A percentile compares a stretch with the other conserved stretches of the same genome.
Evolutionary conservation across 75 land plant genomes (phyloP).

Genomic region (Isoetes taiwanensis): DNA sequence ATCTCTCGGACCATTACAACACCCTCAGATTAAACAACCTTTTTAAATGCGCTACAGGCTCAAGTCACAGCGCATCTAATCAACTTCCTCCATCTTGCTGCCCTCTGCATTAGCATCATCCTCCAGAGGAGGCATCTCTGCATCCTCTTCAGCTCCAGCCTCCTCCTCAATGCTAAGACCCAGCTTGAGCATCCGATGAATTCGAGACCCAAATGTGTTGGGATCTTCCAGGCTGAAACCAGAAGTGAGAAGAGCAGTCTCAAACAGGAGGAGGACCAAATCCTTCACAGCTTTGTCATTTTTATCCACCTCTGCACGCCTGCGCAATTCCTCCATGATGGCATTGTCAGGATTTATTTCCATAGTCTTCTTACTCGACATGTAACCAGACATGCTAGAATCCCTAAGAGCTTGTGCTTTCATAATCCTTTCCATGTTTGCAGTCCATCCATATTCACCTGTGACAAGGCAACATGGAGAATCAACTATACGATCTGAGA

Average conservation of each 20-base stretch:
- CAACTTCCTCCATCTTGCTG: conserved; percentile 73
- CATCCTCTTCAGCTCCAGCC: conserved; percentile 5
- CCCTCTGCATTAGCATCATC: conserved; percentile 19
- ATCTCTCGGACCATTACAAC: no score
- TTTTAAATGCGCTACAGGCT: no score
- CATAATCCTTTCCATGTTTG: conserved; percentile 2
- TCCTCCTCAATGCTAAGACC: conserved; percentile 3
- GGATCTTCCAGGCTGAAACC: conserved; percentile 6
- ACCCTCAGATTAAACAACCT: no score
- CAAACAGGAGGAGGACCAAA: conserved; percentile 1
- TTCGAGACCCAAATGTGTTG: conserved; percentile 2
- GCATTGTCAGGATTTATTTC: conserved; percentile 1
- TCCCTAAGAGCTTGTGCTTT: conserved; percentile 2
- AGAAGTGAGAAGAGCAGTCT: conserved; percentile 6
- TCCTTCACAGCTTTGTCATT: conserved; percentile 8
- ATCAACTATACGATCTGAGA: background rate
- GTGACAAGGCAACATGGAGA: background rate
- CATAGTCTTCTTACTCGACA: background rate
- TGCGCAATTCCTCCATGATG: conserved; percentile 2
- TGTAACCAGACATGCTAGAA: background rate
- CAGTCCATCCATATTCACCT: conserved; percentile 5
- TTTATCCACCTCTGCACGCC: background rate
- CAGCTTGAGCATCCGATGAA: conserved; percentile 8
- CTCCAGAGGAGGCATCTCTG: conserved; percentile 4
- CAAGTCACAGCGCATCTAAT: no score